These are phyloP conservation scores for Ophiostoma populinum DNA, from an alignment of 2,329 filamentous ascomycete species.

Conservation along the genomic window DNA sequence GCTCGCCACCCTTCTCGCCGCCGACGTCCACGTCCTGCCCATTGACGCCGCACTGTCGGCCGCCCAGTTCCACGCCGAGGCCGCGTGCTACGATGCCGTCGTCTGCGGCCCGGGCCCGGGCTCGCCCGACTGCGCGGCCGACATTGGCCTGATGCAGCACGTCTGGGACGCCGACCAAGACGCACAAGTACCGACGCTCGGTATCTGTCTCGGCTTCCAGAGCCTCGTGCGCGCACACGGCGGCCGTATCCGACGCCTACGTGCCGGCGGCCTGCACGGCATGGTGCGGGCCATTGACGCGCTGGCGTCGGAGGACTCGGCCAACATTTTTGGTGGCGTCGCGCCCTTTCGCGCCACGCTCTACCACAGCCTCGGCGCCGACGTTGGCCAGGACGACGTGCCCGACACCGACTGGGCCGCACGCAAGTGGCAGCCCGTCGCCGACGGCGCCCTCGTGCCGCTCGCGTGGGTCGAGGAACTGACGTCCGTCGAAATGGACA, in stretches of 20 bases:
- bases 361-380: conserved; percentile 50
- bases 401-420: conserved; percentile 19
- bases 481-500: too few relatives aligned
- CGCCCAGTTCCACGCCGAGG: conserved; percentile 29
- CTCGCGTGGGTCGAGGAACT: conserved; percentile 44
- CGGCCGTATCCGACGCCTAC: conserved; percentile 40
- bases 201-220: conserved; percentile 82
- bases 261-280: conserved; percentile 57
- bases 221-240: conserved; percentile 56
- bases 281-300: conserved; percentile 41
- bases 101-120: conserved; percentile 87
- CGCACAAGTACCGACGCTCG: conserved; percentile 46
- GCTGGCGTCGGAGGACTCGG: too few relatives aligned
- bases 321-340: conserved; percentile 49
- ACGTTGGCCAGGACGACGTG: conserved; percentile 31
- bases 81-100: conserved; percentile 58
- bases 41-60: conserved; percentile 42
- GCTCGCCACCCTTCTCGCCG: conserved; percentile 50
- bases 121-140: conserved; percentile 49
- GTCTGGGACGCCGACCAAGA: conserved; percentile 43
- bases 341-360: conserved; percentile 49
- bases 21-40: conserved; percentile 50
- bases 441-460: conserved; percentile 27
- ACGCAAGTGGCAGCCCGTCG: conserved; percentile 22
- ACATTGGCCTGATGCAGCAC: conserved; percentile 65